A percentile compares a stretch with the other conserved stretches of the same genome.
These are phyloP conservation scores for Neonectria neomacrospora DNA, from an alignment of 2,329 filamentous ascomycete genomes.

Conservation along the genomic window DNA sequence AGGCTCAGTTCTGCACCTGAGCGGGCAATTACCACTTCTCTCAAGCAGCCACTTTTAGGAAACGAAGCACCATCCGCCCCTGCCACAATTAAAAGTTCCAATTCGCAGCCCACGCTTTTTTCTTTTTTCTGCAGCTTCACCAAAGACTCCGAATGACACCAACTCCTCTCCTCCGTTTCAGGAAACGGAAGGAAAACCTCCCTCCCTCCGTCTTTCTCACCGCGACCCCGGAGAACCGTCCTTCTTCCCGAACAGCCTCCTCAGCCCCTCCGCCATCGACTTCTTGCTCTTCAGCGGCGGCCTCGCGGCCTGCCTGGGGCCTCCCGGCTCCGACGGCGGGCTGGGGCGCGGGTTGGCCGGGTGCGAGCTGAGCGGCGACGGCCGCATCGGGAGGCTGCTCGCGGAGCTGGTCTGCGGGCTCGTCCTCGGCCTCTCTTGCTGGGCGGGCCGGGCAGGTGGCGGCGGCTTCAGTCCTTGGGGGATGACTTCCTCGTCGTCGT, in stretches of 20 bases:
- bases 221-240: slow-evolving; percentile 16
- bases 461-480: slow-evolving; percentile 17
- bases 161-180: not conserved
- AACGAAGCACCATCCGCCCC: not conserved
- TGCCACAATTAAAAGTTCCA: not conserved
- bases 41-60: not conserved
- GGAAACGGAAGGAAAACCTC: not conserved
- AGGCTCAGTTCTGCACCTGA: no score
- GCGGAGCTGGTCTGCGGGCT: slow-evolving; percentile 15
- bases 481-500: not conserved
- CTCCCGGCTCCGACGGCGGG: slow-evolving; percentile 2
- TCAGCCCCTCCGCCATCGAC: slow-evolving; percentile 52
- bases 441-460: slow-evolving; percentile 6
- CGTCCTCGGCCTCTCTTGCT: slow-evolving; percentile 19
- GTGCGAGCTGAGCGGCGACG: slow-evolving; percentile 23
- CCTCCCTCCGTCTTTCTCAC: not conserved
- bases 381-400: slow-evolving; percentile 19
- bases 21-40: not conserved
- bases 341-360: slow-evolving; percentile 16
- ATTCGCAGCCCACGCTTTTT: not conserved
- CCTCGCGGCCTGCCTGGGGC: slow-evolving; percentile 13
- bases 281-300: slow-evolving; percentile 44
- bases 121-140: no score
- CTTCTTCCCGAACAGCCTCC: slow-evolving; percentile 54
- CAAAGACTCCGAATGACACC: not conserved